Conservation (phyloP, 306 rosid species). For the Cucumis melo region DNA sequence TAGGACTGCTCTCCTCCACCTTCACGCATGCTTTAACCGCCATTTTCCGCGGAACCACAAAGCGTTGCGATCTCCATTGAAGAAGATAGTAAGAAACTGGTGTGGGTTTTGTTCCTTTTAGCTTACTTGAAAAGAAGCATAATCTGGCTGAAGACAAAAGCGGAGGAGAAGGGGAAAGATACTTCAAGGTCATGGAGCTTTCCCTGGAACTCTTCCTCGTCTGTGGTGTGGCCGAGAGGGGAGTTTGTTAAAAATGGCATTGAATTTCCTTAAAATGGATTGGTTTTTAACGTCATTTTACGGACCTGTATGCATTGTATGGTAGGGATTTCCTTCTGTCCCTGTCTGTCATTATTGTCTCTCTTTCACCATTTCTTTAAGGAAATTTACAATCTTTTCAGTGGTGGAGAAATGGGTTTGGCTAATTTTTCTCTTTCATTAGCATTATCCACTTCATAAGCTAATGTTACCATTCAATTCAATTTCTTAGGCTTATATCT, state of each 20-base stretch:
- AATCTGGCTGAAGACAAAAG: slow-evolving; percentile 20
- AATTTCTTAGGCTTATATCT: background rate
- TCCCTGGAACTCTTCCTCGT: slow-evolving; percentile 6
- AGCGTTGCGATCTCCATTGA: slow-evolving; percentile 29
- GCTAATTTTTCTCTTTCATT: background rate
- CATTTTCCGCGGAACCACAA: slow-evolving; percentile 20
- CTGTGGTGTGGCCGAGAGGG: slow-evolving; percentile 25
- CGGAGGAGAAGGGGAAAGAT: slow-evolving; percentile 18
- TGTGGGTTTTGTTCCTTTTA: slow-evolving; percentile 17
- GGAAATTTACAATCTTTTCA: background rate
- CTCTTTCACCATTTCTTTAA: background rate
- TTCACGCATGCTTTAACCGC: slow-evolving; percentile 39
- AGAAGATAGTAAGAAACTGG: slow-evolving; percentile 24
- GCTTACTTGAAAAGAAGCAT: slow-evolving; percentile 17
- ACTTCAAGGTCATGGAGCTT: slow-evolving; percentile 27
- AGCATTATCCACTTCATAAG: slow-evolving; percentile 10
- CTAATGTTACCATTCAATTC: background rate
- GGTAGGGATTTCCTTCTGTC: background rate
- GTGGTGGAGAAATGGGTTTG: slow-evolving; percentile 4
- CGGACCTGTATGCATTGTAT: background rate
- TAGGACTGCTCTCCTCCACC: slow-evolving; percentile 39
- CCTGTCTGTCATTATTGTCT: background rate
- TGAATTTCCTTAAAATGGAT: background rate
- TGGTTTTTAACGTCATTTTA: slow-evolving; percentile 1
- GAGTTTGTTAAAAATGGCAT: slow-evolving; percentile 11